Evolutionary conservation across 2,329 filamentous ascomycete genomes (phyloP), one percentile per base, ranked within the genome.

Genomic region (Epichloe typhina): DNA sequence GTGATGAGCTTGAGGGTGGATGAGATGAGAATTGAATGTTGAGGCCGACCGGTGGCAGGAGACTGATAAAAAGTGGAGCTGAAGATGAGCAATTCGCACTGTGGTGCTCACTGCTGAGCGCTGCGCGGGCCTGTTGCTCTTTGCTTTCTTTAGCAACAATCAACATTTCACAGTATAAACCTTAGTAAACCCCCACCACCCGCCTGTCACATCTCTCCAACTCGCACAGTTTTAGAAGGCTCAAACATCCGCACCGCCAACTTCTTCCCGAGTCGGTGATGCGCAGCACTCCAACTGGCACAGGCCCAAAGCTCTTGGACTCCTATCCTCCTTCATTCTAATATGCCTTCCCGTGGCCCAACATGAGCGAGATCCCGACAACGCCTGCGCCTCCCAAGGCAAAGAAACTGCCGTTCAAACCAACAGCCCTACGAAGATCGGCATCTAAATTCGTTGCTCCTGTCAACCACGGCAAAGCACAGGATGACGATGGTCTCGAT

Each of bases 341-440:
- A 19, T 15, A 17, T 49, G 39, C 19, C 23, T 15, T 36, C 7
- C 39, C 21, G 4, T 33, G 26, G 12, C 33, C 43, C 47, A 57
- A 46, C 45, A 70, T 71, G 68, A 60, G 61, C 11, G 65, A 68
- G 45, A 52, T 56, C 36, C 47, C 50, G n/a, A 38, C 57, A 21
- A 56, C 61, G 15, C 54, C 61, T 26, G 48, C 60, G 35, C 53
- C 58, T 6, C 52, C 54, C 12, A 68, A 64, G 56, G 65, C 64
- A 50, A 69, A 69, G 58, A 69, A 66, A 53, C 67, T 76, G 1
- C 73, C 73, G 0, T 76, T 76, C 61, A 76, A 76, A 54, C 71
- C 71, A 12, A 75, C 72, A 2, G 71, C 66, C 19, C 61, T 70
- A 54, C 69, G 66, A 44, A 63, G 61, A 39, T 59, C 60, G 42